Evolutionary conservation across 495 filamentous ascomycete genomes (phyloP).

Genomic region (Polyplosphaeria fusca): DNA sequence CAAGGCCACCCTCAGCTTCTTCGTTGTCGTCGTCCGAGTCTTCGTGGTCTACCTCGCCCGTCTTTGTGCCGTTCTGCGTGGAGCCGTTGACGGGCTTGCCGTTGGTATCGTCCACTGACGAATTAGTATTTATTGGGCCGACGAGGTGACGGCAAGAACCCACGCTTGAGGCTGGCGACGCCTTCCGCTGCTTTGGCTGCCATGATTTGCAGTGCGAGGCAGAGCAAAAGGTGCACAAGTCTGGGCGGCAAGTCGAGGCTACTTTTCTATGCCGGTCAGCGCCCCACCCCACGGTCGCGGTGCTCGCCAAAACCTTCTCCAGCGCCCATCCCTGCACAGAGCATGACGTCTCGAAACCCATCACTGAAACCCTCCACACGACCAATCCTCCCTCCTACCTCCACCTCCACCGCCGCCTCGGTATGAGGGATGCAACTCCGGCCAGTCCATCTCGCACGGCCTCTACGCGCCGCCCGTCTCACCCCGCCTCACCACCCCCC

Average conservation of each 20-base stretch:
- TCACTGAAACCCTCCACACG: not conserved
- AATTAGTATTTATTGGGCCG: not conserved
- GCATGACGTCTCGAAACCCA: constrained; percentile 5
- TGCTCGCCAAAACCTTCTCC: not conserved
- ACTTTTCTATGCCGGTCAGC: not conserved
- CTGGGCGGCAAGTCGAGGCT: not conserved
- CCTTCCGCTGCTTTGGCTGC: constrained; percentile 31
- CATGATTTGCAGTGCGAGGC: constrained; percentile 18
- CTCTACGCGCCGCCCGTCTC: constrained; percentile 16
- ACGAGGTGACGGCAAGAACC: not conserved
- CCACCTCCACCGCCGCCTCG: constrained; percentile 17
- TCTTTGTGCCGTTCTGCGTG: constrained; percentile 26
- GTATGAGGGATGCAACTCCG: constrained; percentile 56
- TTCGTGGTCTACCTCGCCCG: constrained; percentile 36
- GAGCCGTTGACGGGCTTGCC: constrained; percentile 25
- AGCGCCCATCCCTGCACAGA: not conserved
- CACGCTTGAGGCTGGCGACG: constrained; percentile 31
- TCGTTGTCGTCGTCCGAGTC: constrained; percentile 45
- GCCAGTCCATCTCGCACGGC: constrained; percentile 34
- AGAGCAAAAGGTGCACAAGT: not conserved
- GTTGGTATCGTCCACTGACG: constrained; percentile 27
- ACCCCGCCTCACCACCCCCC: constrained; percentile 15
- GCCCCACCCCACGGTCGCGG: not conserved
- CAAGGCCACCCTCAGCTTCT: constrained; percentile 36
- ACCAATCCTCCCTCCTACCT: not conserved